phyloP scores from a whole-genome alignment of 2,329 filamentous ascomycete species.

The Exophiala sideris region DNA sequence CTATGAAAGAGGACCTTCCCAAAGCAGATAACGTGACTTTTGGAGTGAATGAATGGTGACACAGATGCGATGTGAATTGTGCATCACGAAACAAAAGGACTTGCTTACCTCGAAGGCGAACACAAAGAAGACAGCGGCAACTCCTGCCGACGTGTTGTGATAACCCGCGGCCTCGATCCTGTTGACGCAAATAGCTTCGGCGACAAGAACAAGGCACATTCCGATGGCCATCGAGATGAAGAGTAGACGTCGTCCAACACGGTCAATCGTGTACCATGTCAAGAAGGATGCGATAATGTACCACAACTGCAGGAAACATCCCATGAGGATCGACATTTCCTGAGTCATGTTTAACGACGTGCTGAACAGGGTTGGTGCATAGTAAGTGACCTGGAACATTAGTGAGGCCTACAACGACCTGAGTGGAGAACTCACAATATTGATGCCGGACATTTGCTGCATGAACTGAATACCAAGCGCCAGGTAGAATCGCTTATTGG shows the following conservation, averaged over 20 bases:
- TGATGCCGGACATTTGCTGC: slow-evolving; percentile 45
- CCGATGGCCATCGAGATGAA: neutral
- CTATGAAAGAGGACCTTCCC: too few species aligned
- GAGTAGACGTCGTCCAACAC: neutral
- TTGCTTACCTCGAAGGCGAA: slow-evolving; percentile 38
- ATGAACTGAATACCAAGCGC: slow-evolving; percentile 54
- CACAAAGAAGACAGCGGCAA: slow-evolving; percentile 56
- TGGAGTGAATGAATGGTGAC: too few species aligned
- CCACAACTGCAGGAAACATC: slow-evolving; percentile 52
- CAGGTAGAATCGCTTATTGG: slow-evolving; percentile 49
- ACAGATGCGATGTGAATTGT: too few species aligned
- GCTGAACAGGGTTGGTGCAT: slow-evolving; percentile 41
- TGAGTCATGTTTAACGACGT: slow-evolving; percentile 40
- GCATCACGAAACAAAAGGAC: too few species aligned
- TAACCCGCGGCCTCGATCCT: slow-evolving; percentile 24
- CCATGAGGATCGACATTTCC: slow-evolving; percentile 46
- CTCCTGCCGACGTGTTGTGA: slow-evolving; percentile 38
- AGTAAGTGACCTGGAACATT: slow-evolving; percentile 26
- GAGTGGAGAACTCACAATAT: slow-evolving; percentile 25
- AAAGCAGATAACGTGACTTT: too few species aligned
- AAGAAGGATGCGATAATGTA: slow-evolving; percentile 53
- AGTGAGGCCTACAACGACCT: too few species aligned
- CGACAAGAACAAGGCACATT: slow-evolving; percentile 55
- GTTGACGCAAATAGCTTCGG: slow-evolving; percentile 42
- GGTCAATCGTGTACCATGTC: slow-evolving; percentile 42